Conservation (phyloP, 805 yeast species). For the Starmerella apicola region DNA sequence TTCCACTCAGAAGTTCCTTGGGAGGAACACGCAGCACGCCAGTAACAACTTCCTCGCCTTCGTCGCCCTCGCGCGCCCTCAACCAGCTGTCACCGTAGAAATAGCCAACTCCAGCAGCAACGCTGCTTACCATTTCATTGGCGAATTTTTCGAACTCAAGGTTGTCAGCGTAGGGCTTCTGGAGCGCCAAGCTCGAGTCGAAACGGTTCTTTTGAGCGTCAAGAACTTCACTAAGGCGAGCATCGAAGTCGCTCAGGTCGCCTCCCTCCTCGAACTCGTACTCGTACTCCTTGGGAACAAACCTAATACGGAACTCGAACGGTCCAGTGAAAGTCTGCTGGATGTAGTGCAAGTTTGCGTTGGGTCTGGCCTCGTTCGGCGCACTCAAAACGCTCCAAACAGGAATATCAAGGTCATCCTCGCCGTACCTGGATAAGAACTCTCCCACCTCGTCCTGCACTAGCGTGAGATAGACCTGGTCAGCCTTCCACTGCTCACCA, state of each 20-base stretch:
- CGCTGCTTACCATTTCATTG: slow-evolving; percentile 64
- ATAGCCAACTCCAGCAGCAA: slow-evolving; percentile 83
- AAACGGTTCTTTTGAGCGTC: slow-evolving; percentile 31
- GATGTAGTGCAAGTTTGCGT: slow-evolving; percentile 66
- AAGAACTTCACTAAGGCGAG: slow-evolving; percentile 27
- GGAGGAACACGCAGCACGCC: slow-evolving; percentile 36
- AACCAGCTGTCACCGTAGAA: slow-evolving; percentile 74
- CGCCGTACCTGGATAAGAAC: slow-evolving; percentile 29
- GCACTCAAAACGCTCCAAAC: slow-evolving; percentile 37
- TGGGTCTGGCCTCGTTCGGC: slow-evolving; percentile 45
- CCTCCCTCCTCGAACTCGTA: slow-evolving; percentile 11
- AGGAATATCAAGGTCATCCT: slow-evolving; percentile 29
- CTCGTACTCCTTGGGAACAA: slow-evolving; percentile 28
- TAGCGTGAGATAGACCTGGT: slow-evolving; percentile 58
- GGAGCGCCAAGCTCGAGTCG: slow-evolving; percentile 23
- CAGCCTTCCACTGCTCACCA: slow-evolving; percentile 63
- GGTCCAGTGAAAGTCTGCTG: slow-evolving; percentile 65
- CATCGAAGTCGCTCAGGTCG: slow-evolving; percentile 12
- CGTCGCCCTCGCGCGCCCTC: slow-evolving; percentile 58
- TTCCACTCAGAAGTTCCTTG: slow-evolving; percentile 59
- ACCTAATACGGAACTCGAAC: slow-evolving; percentile 64
- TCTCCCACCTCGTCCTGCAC: slow-evolving; percentile 55
- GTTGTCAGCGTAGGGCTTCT: slow-evolving; percentile 39
- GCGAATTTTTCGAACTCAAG: slow-evolving; percentile 45
- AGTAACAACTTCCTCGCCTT: slow-evolving; percentile 27